phyloP scores from a whole-genome alignment of 371 early-diverging fungal species.

The Mucor plumbeus region DNA sequence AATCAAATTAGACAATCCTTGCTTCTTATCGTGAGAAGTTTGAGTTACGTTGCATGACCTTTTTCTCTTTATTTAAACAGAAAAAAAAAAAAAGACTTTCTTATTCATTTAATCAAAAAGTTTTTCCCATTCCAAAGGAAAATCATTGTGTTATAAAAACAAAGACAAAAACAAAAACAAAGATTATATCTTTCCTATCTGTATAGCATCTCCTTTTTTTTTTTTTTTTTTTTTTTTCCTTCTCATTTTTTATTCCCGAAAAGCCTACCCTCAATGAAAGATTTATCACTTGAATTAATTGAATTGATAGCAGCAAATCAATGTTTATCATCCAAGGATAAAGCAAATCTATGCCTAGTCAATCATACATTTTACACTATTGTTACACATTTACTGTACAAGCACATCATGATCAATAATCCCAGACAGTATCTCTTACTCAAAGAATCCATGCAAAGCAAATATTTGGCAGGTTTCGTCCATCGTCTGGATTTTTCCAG shows the following conservation, averaged over 20 bases:
- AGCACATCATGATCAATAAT: slow-evolving; percentile 31
- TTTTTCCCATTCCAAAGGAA: neutral
- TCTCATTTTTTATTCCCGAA: slow-evolving; percentile 14
- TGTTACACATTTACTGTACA: slow-evolving; percentile 27
- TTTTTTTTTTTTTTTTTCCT: slow-evolving; percentile 11
- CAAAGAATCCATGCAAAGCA: neutral
- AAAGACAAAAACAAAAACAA: too few species aligned
- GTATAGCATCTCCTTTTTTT: neutral
- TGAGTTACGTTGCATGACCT: slow-evolving; percentile 8
- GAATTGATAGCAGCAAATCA: slow-evolving; percentile 28
- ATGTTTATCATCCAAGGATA: slow-evolving; percentile 20
- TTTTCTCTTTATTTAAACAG: neutral
- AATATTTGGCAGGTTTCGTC: slow-evolving; percentile 9
- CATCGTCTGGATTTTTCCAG: slow-evolving; percentile 41
- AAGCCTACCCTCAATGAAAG: slow-evolving; percentile 22
- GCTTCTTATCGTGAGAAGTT: slow-evolving; percentile 27
- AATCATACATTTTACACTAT: slow-evolving; percentile 27
- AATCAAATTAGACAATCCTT: slow-evolving; percentile 8
- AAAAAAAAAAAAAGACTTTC: neutral
- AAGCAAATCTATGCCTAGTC: slow-evolving; percentile 25
- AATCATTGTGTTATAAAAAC: neutral
- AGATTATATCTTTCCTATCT: too few species aligned
- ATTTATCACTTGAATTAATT: slow-evolving; percentile 37
- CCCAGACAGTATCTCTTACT: slow-evolving; percentile 38
- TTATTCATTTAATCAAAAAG: neutral